These are phyloP conservation scores for Candolleomyces efflorescens DNA, from an alignment of 768 basidiomycete genomes.

Conservation along the genomic window DNA sequence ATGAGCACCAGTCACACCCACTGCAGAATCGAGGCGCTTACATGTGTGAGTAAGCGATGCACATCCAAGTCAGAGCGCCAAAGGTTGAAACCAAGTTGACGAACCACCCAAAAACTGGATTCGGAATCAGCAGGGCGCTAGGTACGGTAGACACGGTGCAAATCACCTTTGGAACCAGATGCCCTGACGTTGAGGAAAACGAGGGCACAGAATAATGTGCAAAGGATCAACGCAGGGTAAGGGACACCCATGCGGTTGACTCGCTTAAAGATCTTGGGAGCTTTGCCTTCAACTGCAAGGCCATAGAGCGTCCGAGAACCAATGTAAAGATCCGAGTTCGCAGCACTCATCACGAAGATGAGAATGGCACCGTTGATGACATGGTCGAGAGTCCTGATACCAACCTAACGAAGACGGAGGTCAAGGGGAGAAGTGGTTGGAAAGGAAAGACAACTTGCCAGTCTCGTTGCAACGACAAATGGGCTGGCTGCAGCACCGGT, in stretches of 20 bases:
- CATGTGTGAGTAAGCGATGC: constrained; percentile 58
- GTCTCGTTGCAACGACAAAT: constrained; percentile 50
- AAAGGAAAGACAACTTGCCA: constrained; percentile 18
- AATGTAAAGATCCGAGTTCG: constrained; percentile 61
- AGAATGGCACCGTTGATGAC: constrained; percentile 63
- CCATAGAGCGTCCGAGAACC: constrained; percentile 47
- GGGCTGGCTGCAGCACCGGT: constrained; percentile 59
- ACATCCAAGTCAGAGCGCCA: constrained; percentile 47
- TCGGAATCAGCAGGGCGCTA: constrained; percentile 19
- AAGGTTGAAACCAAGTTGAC: constrained; percentile 46
- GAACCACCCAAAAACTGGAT: constrained; percentile 47
- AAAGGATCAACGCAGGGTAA: constrained; percentile 48
- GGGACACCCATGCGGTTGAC: constrained; percentile 45
- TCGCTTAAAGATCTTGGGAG: constrained; percentile 38
- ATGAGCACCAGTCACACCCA: background rate
- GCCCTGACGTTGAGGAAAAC: constrained; percentile 55
- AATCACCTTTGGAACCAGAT: constrained; percentile 45
- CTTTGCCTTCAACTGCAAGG: constrained; percentile 46
- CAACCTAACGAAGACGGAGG: constrained; percentile 27
- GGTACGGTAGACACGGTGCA: constrained; percentile 17
- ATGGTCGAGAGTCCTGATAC: constrained; percentile 56
- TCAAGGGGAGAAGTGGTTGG: background rate
- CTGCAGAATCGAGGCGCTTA: constrained; percentile 17
- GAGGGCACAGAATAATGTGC: constrained; percentile 50
- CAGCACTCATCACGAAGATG: constrained; percentile 59